Evolutionary conservation across 495 filamentous ascomycete species (phyloP), one percentile per base, ranked within the genome.

Genomic region (Penicillium goetzii): DNA sequence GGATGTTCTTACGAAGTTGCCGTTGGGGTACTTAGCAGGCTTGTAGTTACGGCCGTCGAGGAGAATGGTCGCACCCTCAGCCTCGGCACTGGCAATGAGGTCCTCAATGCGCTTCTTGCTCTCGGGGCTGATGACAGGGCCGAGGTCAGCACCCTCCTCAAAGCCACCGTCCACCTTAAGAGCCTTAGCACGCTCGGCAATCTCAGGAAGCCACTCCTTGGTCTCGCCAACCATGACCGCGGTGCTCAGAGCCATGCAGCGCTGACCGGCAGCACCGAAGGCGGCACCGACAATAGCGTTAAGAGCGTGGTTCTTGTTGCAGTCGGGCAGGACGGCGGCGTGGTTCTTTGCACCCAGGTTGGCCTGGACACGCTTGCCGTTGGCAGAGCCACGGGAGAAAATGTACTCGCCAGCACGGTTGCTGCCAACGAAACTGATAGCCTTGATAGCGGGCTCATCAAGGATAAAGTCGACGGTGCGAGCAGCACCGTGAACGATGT

Each of bases 331-430:
- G 25, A 99, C 88, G 33, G 92, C 91, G 26, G 93, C 94, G 75
- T 99, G 95, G 84, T 99, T 99, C 86, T 99, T 99, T 47, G 95
- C 95, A 25, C 95, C 95, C 57, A 99, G 80, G 76, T 99, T 99
- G 70, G 95, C 95, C 79, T 99, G 95, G n/a, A 97, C 93, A 68
- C 88, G 86, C 78, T 90, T 90, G 58, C 95, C 95, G 71, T 97
- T 93, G 65, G 93, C 93, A 9, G 93, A 96, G 21, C 86, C 96
- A 53, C 93, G 90, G 51, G 85, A 76, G 77, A 90, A 98, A 76
- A 99, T 99, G 78, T 99, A 99, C 77, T 98, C 92, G 66, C 95
- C 95, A 17, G 95, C 95, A 76, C 90, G 90, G 84, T 98, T 98
- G 78, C 92, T 89, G 45, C 95, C 95, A 47, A 99, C 95, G 65